Evolutionary conservation across 345 rosid genomes (phyloP).

Genomic region (Durio zibethinus): DNA sequence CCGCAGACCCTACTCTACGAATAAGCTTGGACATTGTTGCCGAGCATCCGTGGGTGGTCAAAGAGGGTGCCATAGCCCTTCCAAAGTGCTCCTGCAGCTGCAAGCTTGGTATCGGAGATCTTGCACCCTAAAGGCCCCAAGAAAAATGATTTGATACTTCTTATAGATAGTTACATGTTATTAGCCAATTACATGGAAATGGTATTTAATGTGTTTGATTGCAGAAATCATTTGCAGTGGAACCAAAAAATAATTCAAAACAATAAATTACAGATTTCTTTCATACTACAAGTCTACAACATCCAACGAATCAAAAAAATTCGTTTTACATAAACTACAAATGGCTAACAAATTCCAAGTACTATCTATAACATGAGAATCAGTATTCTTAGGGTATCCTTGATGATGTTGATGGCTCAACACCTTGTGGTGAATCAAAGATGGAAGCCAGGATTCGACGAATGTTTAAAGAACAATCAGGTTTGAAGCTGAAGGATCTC

Average conservation of each 20-base stretch:
- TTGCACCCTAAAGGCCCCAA: neutral
- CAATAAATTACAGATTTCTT: neutral
- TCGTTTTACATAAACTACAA: neutral
- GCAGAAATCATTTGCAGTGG: neutral
- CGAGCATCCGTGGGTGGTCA: constrained; percentile 24
- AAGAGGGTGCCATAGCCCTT: neutral
- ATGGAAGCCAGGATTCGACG: constrained; percentile 42
- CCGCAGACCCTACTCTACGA: neutral
- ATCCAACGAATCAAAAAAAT: neutral
- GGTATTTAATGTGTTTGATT: neutral
- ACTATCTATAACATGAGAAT: neutral
- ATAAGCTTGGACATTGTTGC: constrained; percentile 1
- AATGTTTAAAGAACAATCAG: constrained; percentile 48
- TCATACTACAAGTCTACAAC: neutral
- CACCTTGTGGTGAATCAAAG: constrained; percentile 37
- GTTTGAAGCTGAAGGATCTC: constrained; percentile 42
- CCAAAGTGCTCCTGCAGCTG: too few species aligned
- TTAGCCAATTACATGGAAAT: neutral
- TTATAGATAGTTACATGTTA: neutral
- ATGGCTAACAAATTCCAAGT: too few species aligned
- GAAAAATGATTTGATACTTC: neutral
- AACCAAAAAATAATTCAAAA: too few species aligned
- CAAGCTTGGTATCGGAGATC: too few species aligned
- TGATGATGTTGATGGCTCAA: constrained; percentile 33
- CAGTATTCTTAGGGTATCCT: too few species aligned